Conservation (phyloP, 805 yeast species). For the Teunomyces aglyptinius region DNA sequence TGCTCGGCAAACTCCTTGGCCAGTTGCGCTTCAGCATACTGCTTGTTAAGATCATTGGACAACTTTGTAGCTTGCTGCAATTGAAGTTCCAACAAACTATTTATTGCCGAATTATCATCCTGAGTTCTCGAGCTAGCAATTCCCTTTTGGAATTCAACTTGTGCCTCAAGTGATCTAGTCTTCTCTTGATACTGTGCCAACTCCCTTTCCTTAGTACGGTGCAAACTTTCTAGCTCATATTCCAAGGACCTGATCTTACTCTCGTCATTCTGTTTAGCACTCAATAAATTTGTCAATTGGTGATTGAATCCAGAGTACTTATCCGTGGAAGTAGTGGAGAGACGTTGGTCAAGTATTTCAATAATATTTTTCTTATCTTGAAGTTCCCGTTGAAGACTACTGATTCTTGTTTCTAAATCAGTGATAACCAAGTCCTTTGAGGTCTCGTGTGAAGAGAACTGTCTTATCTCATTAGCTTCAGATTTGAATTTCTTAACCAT, state of each 20-base stretch:
- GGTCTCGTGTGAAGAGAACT: neutral
- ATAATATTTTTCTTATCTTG: conserved; percentile 14
- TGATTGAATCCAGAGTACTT: neutral
- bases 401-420: conserved; percentile 6
- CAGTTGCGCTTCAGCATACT: conserved; percentile 16
- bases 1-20: conserved; percentile 18
- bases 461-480: neutral
- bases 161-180: conserved; percentile 18
- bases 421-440: conserved; percentile 1
- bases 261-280: conserved; percentile 35
- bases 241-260: conserved; percentile 34
- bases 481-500: conserved; percentile 6
- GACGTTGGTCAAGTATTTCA: conserved; percentile 1
- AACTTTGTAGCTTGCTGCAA: conserved; percentile 29
- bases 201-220: conserved; percentile 28
- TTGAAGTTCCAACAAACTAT: conserved; percentile 31
- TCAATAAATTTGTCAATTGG: conserved; percentile 1
- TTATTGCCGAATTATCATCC: conserved; percentile 13
- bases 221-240: conserved; percentile 35
- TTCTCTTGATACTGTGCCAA: conserved; percentile 30
- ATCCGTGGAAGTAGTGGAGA: neutral
- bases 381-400: conserved; percentile 22
- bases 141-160: conserved; percentile 4
- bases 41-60: conserved; percentile 21
- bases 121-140: neutral